phyloP scores from a whole-genome alignment of 2,329 filamentous ascomycete species.

The Xylariales sp. region DNA sequence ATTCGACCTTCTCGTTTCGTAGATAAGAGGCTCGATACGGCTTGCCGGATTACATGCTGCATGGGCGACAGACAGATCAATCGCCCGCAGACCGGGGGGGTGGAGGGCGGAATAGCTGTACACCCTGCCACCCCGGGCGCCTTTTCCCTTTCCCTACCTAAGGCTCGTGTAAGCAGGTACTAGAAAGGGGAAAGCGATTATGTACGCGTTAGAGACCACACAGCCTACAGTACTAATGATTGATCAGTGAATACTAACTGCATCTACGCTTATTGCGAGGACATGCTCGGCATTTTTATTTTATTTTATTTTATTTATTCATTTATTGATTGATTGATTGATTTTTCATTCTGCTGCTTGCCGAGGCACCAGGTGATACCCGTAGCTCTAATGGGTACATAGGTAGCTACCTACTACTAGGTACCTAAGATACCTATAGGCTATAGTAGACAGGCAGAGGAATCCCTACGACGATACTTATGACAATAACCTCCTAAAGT shows the following conservation, averaged over 20 bases:
- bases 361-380: too few species aligned
- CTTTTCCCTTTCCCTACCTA: background rate
- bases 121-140: background rate
- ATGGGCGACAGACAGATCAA: background rate
- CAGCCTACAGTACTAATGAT: background rate
- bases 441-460: too few species aligned
- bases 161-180: constrained; percentile 14
- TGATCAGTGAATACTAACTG: constrained; percentile 8
- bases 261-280: background rate
- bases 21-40: background rate
- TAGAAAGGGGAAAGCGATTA: constrained; percentile 8
- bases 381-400: too few species aligned
- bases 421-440: too few species aligned
- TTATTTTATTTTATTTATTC: too few species aligned
- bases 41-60: background rate
- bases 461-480: too few species aligned
- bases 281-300: background rate
- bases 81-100: background rate
- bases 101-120: background rate
- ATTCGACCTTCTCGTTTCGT: constrained; percentile 6
- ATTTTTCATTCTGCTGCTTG: too few species aligned
- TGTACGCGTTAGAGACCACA: background rate
- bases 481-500: too few species aligned
- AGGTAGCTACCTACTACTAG: background rate
- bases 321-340: too few species aligned